Evolutionary conservation across 306 rosid species (phyloP).

Genomic region (Casuarina cunninghamiana): DNA sequence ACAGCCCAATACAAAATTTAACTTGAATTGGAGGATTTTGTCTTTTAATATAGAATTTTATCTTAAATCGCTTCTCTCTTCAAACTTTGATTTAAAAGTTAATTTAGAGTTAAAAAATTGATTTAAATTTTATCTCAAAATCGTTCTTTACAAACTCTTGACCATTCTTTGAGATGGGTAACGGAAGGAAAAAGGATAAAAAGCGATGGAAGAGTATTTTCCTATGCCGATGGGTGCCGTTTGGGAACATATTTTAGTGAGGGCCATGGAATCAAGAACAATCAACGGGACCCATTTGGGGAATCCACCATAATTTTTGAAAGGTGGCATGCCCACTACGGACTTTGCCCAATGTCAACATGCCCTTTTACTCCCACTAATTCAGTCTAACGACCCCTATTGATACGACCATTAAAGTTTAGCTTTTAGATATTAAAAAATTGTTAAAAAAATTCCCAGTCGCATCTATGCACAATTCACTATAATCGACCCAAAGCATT

Average conservation of each 20-base stretch:
- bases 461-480: no score
- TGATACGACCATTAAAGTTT: no score
- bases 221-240: not conserved
- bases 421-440: no score
- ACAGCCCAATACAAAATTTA: no score
- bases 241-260: not conserved
- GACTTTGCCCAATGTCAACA: not conserved
- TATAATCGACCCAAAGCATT: no score
- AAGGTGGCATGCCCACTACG: not conserved
- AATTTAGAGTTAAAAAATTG: not conserved
- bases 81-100: no score
- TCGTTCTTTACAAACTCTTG: not conserved
- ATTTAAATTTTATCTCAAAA: no score
- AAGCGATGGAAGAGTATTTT: not conserved
- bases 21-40: no score
- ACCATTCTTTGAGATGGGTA: not conserved
- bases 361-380: not conserved
- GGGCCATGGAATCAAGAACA: slow-evolving; percentile 15
- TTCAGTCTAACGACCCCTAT: not conserved
- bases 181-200: not conserved
- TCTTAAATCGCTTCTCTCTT: no score
- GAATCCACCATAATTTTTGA: not conserved
- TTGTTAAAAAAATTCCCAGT: no score
- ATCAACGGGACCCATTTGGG: not conserved
- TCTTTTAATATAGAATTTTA: no score